A percentile compares a stretch with the other conserved stretches of the same genome.
Conservation (phyloP, 345 rosid species). For the Psidium guajava region DNA sequence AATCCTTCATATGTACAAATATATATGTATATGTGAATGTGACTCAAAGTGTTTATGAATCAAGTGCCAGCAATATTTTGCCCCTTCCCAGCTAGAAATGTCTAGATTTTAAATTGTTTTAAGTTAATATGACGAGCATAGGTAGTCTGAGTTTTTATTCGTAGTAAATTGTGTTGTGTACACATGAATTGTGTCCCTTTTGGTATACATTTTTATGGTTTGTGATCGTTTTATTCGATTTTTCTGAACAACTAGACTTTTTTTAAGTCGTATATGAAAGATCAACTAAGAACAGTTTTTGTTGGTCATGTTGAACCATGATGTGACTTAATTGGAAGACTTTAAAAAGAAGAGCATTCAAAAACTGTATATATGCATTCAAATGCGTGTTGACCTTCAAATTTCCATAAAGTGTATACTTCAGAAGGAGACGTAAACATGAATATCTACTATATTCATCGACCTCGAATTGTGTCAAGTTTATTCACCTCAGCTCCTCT, state of each 20-base stretch:
- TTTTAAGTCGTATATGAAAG: not conserved
- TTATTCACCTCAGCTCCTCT: not conserved
- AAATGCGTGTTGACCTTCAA: not conserved
- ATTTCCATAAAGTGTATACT: not conserved
- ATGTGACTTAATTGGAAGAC: not conserved
- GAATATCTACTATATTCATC: not conserved
- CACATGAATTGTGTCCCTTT: not conserved
- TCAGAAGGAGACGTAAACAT: not conserved
- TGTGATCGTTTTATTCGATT: not conserved
- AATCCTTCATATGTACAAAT: not conserved
- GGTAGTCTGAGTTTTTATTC: not conserved
- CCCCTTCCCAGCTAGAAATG: not conserved
- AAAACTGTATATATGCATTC: not conserved
- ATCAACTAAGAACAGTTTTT: not conserved
- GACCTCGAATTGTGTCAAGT: not conserved
- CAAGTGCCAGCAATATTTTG: not conserved
- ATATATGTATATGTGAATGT: not conserved
- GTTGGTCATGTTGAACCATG: not conserved
- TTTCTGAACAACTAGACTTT: not conserved
- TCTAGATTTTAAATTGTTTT: not conserved
- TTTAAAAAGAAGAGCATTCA: not conserved
- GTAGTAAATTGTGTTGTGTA: not conserved
- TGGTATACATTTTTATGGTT: not conserved
- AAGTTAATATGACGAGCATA: not conserved
- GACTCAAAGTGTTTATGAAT: not conserved